These are phyloP conservation scores for Cercospora sp. DNA, from an alignment of 2,329 filamentous ascomycete genomes.

Conservation along the genomic window DNA sequence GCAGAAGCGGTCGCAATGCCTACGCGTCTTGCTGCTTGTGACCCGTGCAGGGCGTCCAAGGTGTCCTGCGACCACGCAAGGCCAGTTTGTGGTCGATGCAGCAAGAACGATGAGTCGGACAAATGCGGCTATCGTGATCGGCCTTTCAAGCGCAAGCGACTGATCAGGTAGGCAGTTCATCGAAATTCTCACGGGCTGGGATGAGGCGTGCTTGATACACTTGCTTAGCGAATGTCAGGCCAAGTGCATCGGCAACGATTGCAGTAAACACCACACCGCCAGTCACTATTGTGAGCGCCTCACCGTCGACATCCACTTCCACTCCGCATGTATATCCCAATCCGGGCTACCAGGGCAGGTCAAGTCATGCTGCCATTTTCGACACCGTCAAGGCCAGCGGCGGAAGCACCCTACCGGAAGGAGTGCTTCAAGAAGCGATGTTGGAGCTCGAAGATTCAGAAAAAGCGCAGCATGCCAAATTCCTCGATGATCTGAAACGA, in stretches of 20 bases:
- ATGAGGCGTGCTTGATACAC: neutral
- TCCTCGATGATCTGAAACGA: slow-evolving; percentile 24
- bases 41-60: slow-evolving; percentile 36
- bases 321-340: slow-evolving; percentile 36
- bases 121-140: slow-evolving; percentile 33
- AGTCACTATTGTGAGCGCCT: slow-evolving; percentile 13
- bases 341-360: slow-evolving; percentile 38
- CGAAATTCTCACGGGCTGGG: neutral
- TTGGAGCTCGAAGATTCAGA: slow-evolving; percentile 24
- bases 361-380: slow-evolving; percentile 39
- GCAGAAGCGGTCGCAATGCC: slow-evolving; percentile 13
- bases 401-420: slow-evolving; percentile 2
- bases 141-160: slow-evolving; percentile 33
- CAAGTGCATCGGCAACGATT: neutral
- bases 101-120: slow-evolving; percentile 23
- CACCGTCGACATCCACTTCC: slow-evolving; percentile 14
- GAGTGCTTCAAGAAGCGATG: slow-evolving; percentile 3
- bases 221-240: neutral
- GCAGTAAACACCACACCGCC: slow-evolving; percentile 11
- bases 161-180: neutral
- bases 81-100: slow-evolving; percentile 34
- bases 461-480: slow-evolving; percentile 24
- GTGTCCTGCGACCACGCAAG: slow-evolving; percentile 35
- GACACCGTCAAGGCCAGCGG: slow-evolving; percentile 33
- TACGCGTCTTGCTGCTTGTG: slow-evolving; percentile 31